phyloP scores from a whole-genome alignment of 2,329 filamentous ascomycete species.

The Sarocladiaceae sp. region DNA sequence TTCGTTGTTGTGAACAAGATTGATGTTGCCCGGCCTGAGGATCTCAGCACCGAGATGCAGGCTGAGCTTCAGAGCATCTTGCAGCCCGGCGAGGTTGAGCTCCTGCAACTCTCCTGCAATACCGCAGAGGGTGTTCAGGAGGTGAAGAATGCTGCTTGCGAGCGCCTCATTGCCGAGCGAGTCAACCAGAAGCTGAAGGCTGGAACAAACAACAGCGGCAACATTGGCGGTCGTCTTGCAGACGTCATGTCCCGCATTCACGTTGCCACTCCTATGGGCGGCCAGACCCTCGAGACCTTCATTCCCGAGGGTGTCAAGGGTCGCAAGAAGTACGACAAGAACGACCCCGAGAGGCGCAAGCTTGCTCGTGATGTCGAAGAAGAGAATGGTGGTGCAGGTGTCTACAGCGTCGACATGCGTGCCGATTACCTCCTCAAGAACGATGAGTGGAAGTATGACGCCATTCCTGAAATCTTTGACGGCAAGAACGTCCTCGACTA shows the following conservation, averaged over 20 bases:
- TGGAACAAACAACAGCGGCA: conserved; percentile 71
- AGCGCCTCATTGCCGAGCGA: conserved; percentile 85
- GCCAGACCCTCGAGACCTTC: conserved; percentile 72
- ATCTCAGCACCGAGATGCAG: conserved; percentile 75
- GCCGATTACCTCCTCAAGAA: conserved; percentile 84
- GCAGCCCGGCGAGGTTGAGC: conserved; percentile 84
- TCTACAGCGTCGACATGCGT: conserved; percentile 91
- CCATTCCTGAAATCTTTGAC: conserved; percentile 88
- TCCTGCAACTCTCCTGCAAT: conserved; percentile 91
- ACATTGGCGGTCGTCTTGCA: conserved; percentile 74
- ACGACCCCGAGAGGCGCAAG: conserved; percentile 76
- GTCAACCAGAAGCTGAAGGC: conserved; percentile 96
- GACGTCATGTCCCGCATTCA: conserved; percentile 94
- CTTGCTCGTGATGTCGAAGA: conserved; percentile 85
- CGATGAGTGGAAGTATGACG: conserved; percentile 93
- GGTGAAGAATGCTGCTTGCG: conserved; percentile 92
- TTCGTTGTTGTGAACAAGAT: conserved; percentile 99
- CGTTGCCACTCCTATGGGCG: conserved; percentile 88
- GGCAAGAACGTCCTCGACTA: conserved; percentile 98
- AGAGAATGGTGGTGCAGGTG: conserved; percentile 90
- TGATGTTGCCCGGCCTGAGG: conserved; percentile 82
- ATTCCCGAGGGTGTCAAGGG: conserved; percentile 82
- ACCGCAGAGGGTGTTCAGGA: conserved; percentile 91
- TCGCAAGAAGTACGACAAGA: conserved; percentile 84
- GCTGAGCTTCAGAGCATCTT: conserved; percentile 74